Evolutionary conservation across 2,329 filamentous ascomycete species (phyloP), one percentile per base, ranked within the genome.

Genomic region (Hymenoscyphus repandus): DNA sequence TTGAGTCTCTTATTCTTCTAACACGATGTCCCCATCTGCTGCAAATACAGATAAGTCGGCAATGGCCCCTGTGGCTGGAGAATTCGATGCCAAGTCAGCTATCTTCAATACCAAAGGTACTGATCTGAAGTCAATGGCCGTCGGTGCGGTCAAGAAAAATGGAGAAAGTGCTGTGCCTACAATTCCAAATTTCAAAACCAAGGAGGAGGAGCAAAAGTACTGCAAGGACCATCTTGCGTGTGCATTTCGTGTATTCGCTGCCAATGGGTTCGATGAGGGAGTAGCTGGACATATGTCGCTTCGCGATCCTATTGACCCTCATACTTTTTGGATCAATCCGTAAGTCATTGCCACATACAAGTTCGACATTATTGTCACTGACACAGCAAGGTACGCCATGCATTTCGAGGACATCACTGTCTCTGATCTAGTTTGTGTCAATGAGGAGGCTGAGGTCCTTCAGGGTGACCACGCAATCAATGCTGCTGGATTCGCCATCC

Each of bases 351-450:
- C n/a, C n/a, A n/a, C n/a, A n/a, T n/a, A n/a, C n/a, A n/a, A n/a
- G n/a, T n/a, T n/a, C n/a, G n/a, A n/a, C n/a, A n/a, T n/a, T n/a
- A n/a, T n/a, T n/a, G n/a, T n/a, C n/a, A n/a, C n/a, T n/a, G n/a
- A n/a, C n/a, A n/a, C n/a, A n/a, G n/a, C n/a, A n/a, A n/a, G n/a
- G 18, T 47, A 18, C 1, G 30, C 30, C 7, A 38, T 32, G 32
- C 44, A 52, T 30, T 58, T 56, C 27, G 39, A 36, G n/a, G 38
- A 47, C 22, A 66, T 76, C 31, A 73, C 65, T 44, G 69, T 68
- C n/a, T 70, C 66, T 5, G 73, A 77, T 54, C 65, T 77, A 40
- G 72, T 76, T 31, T 66, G 65, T 9, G 70, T 76, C 4, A 64
- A 73, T 51, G 64, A 72, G 38, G 47, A 67, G 10, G 74, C 73